Conservation (phyloP, 2,329 filamentous ascomycete genomes). For the Cucurbitaria berberidis region DNA sequence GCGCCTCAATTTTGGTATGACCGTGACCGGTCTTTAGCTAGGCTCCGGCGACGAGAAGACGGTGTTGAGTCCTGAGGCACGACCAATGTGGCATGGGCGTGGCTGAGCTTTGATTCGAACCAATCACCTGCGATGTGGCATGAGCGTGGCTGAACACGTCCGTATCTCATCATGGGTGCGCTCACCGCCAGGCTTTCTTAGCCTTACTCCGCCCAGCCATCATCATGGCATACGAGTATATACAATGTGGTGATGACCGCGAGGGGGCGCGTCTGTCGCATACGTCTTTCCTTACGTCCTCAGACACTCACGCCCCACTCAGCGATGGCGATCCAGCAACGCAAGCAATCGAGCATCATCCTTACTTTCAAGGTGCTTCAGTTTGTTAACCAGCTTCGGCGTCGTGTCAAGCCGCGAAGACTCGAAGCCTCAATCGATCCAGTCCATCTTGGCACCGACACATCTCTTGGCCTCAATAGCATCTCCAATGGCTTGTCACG, state of each 20-base stretch:
- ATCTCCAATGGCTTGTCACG: constrained; percentile 35
- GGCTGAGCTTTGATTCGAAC: constrained; percentile 16
- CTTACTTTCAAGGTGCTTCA: constrained; percentile 48
- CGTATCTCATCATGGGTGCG: constrained; percentile 23
- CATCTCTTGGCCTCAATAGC: constrained; percentile 27
- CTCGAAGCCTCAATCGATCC: constrained; percentile 24
- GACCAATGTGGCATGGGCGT: background rate
- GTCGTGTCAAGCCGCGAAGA: constrained; percentile 43
- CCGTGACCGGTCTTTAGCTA: constrained; percentile 20
- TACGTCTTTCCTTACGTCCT: constrained; percentile 34
- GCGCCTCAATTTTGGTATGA: constrained; percentile 28
- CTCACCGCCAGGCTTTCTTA: constrained; percentile 32
- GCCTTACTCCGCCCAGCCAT: constrained; percentile 35
- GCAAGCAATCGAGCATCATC: constrained; percentile 40
- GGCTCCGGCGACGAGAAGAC: constrained; percentile 16
- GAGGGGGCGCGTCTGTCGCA: constrained; percentile 14
- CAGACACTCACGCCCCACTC: constrained; percentile 21
- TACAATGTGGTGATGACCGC: constrained; percentile 21
- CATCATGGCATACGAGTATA: constrained; percentile 28
- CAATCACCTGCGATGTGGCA: constrained; percentile 29
- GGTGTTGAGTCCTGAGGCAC: constrained; percentile 17
- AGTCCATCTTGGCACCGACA: constrained; percentile 30
- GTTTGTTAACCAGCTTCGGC: constrained; percentile 48
- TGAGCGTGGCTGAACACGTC: constrained; percentile 18
- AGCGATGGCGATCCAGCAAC: constrained; percentile 41